phyloP scores from a whole-genome alignment of 2,329 filamentous ascomycete species.

The Fusarium sp. region DNA sequence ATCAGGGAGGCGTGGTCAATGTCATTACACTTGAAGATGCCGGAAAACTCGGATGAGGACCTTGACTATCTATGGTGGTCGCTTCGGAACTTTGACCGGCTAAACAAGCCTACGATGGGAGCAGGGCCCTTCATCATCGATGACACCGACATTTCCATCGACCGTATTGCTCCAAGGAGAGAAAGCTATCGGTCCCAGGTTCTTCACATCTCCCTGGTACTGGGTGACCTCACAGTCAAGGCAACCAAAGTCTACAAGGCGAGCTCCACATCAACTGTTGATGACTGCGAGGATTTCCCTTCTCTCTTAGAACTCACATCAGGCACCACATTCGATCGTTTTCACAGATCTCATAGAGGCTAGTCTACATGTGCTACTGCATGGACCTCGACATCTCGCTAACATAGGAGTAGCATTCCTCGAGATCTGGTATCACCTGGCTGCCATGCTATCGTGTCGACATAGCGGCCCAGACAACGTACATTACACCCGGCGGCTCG shows the following conservation, averaged over 20 bases:
- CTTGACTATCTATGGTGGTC: slow-evolving; percentile 23
- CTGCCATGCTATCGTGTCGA: slow-evolving; percentile 26
- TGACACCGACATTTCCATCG: slow-evolving; percentile 14
- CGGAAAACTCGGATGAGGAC: slow-evolving; percentile 8
- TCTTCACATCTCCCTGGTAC: slow-evolving; percentile 1
- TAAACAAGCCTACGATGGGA: slow-evolving; percentile 25
- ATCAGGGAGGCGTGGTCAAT: slow-evolving; percentile 43
- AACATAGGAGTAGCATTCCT: slow-evolving; percentile 4
- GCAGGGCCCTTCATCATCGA: slow-evolving; percentile 26
- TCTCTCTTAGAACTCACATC: slow-evolving; percentile 10
- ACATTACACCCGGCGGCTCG: slow-evolving; percentile 8
- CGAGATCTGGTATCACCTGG: slow-evolving; percentile 26
- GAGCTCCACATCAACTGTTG: slow-evolving; percentile 3
- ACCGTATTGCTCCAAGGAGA: not conserved
- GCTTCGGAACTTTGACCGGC: slow-evolving; percentile 17
- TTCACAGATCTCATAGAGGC: slow-evolving; percentile 23
- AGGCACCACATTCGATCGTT: slow-evolving; percentile 4
- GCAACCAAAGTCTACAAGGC: slow-evolving; percentile 31
- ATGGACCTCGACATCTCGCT: not conserved
- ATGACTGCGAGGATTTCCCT: slow-evolving; percentile 18
- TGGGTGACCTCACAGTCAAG: slow-evolving; percentile 21
- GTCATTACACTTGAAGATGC: slow-evolving; percentile 13
- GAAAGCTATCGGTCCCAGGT: slow-evolving; percentile 18
- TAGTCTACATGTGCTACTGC: not conserved
- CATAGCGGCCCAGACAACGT: slow-evolving; percentile 17